A percentile compares a stretch with the other conserved stretches of the same genome.
Evolutionary conservation across 2,329 filamentous ascomycete genomes (phyloP).

Genomic region (Westerdykella ornata): DNA sequence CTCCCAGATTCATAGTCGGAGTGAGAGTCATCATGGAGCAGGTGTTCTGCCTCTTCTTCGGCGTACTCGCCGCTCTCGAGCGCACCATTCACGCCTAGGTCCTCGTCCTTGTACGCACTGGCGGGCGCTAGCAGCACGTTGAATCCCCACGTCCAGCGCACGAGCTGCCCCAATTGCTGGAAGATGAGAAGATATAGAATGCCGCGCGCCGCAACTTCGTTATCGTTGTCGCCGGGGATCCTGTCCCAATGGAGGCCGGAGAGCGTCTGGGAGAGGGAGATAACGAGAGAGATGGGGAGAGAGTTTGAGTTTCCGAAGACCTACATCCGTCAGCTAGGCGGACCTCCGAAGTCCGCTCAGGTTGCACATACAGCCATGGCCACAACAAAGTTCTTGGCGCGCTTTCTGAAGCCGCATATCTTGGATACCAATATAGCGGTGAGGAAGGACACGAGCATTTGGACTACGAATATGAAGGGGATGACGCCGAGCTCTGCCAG

Average conservation of each 20-base stretch:
- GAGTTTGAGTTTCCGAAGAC: slow-evolving; percentile 98
- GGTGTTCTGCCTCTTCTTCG: slow-evolving; percentile 38
- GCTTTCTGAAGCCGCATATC: slow-evolving; percentile 72
- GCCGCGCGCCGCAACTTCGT: slow-evolving; percentile 86
- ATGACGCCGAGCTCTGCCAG: slow-evolving; percentile 87
- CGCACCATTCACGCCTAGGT: slow-evolving; percentile 36
- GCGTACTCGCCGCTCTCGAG: slow-evolving; percentile 51
- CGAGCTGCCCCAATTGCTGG: slow-evolving; percentile 90
- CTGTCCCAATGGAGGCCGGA: slow-evolving; percentile 89
- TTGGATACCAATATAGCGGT: slow-evolving; percentile 66
- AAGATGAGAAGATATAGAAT: slow-evolving; percentile 96
- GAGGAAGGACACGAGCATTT: slow-evolving; percentile 78
- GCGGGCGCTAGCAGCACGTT: slow-evolving; percentile 87
- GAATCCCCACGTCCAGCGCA: slow-evolving; percentile 98
- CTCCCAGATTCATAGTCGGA: slow-evolving; percentile 45
- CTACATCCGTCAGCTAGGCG: slow-evolving; percentile 34
- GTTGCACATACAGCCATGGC: slow-evolving; percentile 69
- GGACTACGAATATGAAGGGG: slow-evolving; percentile 84
- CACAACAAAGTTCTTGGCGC: slow-evolving; percentile 87
- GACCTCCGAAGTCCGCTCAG: neutral
- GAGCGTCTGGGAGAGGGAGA: slow-evolving; percentile 88
- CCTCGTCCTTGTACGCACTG: slow-evolving; percentile 61
- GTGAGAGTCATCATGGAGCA: slow-evolving; percentile 38
- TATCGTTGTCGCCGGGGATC: slow-evolving; percentile 86
- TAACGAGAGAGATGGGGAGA: slow-evolving; percentile 88